Evolutionary conservation across 2,329 filamentous ascomycete genomes (phyloP), one percentile per base, ranked within the genome.

Genomic region (Cytospora schulzeri): DNA sequence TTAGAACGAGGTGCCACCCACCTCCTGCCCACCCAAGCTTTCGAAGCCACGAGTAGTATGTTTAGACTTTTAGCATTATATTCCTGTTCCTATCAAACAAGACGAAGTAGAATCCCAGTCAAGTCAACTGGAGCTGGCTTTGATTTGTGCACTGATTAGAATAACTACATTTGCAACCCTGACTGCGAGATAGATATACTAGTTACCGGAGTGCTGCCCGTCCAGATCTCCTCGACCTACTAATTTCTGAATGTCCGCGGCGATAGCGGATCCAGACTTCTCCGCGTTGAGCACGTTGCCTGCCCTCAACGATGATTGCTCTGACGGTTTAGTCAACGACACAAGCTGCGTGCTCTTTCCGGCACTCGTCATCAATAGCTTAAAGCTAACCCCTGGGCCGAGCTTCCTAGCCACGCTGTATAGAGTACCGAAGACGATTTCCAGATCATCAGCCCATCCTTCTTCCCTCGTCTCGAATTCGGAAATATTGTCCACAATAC

Each of bases 401-500:
- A 48, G 7, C n/a, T 31, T 22, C 4, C 3, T 22, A 12, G 11
- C 50, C 9, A 35, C 35, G 4, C 11, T 4, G 56, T 26, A 26
- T 5, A 58, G n/a, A 26, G 29, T 48, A 26, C 33, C 19, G 19
- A 62, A 41, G 11, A 53, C 19, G 19, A 11, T 52, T 11, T 17
- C 8, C 14, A 60, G 22, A 2, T 60, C 48, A 4, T 60, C 9
- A n/a, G 5, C 8, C 48, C 57, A 53, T 29, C 38, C 48, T 28
- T 53, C 22, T 19, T 19, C 24, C 9, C 5, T 45, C 12, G 19
- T 57, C 7, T 60, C 57, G n/a, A 60, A 53, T 19, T 60, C 57
- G 6, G 57, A 60, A 29, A 60, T n/a, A n/a, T 52, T 60, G 22
- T 60, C 57, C n/a, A 60, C 29, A 5, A 60, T 53, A 12, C 48